A percentile compares a stretch with the other conserved stretches of the same genome.
These are phyloP conservation scores for Claviceps digitariae DNA, from an alignment of 2,329 filamentous ascomycete genomes.

Conservation along the genomic window DNA sequence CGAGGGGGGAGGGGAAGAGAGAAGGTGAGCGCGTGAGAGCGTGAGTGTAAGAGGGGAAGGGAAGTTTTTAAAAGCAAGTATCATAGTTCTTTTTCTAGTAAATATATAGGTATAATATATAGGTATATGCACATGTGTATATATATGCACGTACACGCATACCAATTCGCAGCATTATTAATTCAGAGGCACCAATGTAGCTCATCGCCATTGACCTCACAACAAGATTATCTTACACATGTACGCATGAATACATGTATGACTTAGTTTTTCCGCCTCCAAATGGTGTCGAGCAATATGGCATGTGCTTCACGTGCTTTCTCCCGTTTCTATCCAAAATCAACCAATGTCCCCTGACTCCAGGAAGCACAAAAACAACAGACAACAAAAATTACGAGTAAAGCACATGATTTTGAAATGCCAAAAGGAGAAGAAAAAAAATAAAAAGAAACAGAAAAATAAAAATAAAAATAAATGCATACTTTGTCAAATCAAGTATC, in stretches of 20 bases:
- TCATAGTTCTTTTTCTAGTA: no score
- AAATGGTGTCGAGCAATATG: neutral
- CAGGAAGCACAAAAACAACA: neutral
- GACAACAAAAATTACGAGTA: neutral
- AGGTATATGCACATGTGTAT: no score
- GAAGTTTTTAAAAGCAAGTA: no score
- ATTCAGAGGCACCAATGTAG: no score
- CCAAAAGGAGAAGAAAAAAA: neutral
- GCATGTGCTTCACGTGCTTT: neutral
- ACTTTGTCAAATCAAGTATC: no score
- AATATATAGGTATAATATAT: no score
- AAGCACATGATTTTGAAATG: neutral
- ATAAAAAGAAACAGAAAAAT: neutral
- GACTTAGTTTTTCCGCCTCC: neutral
- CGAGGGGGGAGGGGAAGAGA: no score
- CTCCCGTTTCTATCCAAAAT: neutral
- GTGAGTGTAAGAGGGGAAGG: no score
- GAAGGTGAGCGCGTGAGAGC: no score
- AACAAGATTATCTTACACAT: neutral
- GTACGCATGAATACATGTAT: neutral
- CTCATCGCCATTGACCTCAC: neutral
- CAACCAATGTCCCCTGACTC: neutral
- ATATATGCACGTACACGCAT: no score
- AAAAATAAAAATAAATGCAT: no score
- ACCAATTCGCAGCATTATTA: no score